Evolutionary conservation across 345 rosid species (phyloP).

Genomic region (Aurinia saxatilis): DNA sequence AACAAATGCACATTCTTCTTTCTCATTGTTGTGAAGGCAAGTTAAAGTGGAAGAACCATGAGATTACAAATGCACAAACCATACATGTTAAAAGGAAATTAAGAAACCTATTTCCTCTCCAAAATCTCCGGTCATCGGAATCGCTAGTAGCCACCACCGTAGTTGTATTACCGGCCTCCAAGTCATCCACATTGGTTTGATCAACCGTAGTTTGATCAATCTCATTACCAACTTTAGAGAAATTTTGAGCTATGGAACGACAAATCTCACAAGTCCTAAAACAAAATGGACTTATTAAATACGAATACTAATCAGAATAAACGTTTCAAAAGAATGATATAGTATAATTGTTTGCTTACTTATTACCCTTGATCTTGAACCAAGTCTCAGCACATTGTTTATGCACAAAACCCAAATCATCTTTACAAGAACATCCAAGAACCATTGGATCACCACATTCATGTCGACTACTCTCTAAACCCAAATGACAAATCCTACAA

Average conservation of each 20-base stretch:
- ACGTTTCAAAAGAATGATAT: background rate
- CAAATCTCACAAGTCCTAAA: constrained; percentile 94
- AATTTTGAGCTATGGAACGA: constrained; percentile 65
- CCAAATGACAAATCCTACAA: constrained; percentile 95
- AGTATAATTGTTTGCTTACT: no score
- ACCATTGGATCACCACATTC: constrained; percentile 61
- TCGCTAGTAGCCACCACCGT: constrained; percentile 9
- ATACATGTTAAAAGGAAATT: constrained; percentile 28
- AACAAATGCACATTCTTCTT: constrained; percentile 6
- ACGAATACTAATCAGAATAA: background rate
- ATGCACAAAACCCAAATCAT: constrained; percentile 92
- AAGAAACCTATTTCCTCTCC: constrained; percentile 61
- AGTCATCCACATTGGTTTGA: constrained; percentile 15
- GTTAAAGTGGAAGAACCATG: constrained; percentile 34
- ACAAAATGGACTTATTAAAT: background rate
- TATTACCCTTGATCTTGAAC: constrained; percentile 95
- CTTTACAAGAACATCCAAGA: constrained; percentile 93
- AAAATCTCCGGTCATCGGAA: constrained; percentile 58
- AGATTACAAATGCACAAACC: constrained; percentile 33
- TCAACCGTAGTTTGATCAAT: constrained; percentile 11
- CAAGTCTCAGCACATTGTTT: constrained; percentile 94
- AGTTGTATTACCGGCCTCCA: constrained; percentile 26
- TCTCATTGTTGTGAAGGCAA: constrained; percentile 30
- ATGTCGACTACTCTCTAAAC: constrained; percentile 53
- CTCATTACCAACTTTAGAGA: constrained; percentile 32